Evolutionary conservation across 495 filamentous ascomycete species (phyloP), one percentile per base, ranked within the genome.

Genomic region (Xylaria venustula): DNA sequence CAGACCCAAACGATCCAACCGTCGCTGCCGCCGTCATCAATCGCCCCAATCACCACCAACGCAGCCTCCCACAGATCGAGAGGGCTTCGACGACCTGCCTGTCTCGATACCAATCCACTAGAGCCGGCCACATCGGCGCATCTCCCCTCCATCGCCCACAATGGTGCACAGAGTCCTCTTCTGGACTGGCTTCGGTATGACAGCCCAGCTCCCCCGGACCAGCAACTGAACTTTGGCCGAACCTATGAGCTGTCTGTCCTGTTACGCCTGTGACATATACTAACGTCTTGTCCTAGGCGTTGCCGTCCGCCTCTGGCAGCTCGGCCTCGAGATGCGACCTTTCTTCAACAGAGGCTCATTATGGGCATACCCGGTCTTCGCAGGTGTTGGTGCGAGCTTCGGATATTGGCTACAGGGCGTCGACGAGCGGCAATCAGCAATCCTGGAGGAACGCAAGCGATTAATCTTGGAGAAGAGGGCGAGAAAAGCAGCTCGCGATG

Each of bases 241-340:
- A n/a, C n/a, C n/a, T n/a, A n/a, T n/a, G n/a, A n/a, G n/a, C n/a
- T n/a, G n/a, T n/a, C n/a, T 54, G 20, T n/a, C 25, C 8, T 6
- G 45, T 34, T 14, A 19, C 15, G 12, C 25, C 11, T 28, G 17
- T 23, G 26, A 40, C 26, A 22, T 61, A n/a, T 22, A 23, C 59
- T 61, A 64, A 61, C 47, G 8, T 7, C 7, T 25, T 3, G 2
- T 34, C 17, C 22, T 60, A 98, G 94, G 94, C 81, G 71, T 96
- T 71, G 91, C 87, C 69, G 88, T 93, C 71, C 92, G 93, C 64
- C 78, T 91, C 74, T 97, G 91, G 91, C 93, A 97, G 77, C 88
- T 98, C 73, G 95, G 92, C 66, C 92, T 98, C 70, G 93, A 98
- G 79, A 95, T 96, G 93, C 93, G 94, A 58, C 94, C 94, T 19